phyloP scores from a whole-genome alignment of 2,329 filamentous ascomycete species.

The Balansia obtecta region DNA sequence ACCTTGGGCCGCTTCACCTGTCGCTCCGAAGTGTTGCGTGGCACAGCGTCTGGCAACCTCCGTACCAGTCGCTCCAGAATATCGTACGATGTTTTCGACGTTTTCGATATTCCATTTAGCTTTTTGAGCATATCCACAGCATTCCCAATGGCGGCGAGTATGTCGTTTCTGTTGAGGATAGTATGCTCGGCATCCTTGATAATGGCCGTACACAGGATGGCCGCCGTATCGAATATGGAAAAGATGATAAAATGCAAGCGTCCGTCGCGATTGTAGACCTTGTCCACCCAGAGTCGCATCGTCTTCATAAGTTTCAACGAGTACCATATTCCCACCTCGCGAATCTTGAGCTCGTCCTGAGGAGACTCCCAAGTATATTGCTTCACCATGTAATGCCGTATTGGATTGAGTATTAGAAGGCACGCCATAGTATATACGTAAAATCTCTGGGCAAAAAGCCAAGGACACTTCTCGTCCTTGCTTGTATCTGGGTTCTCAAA shows the following conservation, averaged over 20 bases:
- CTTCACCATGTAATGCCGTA: slow-evolving; percentile 33
- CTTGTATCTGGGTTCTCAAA: slow-evolving; percentile 26
- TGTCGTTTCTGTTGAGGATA: slow-evolving; percentile 26
- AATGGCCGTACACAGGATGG: slow-evolving; percentile 35
- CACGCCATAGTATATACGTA: slow-evolving; percentile 32
- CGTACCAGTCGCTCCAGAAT: slow-evolving; percentile 19
- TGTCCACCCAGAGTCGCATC: slow-evolving; percentile 28
- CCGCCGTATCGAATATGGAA: slow-evolving; percentile 36
- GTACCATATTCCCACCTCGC: slow-evolving; percentile 27
- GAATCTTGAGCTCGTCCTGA: slow-evolving; percentile 21
- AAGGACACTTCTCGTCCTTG: slow-evolving; percentile 25
- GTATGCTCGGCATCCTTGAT: slow-evolving; percentile 30
- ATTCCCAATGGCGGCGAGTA: slow-evolving; percentile 24
- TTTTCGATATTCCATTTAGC: slow-evolving; percentile 19
- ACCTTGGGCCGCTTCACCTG: slow-evolving; percentile 6
- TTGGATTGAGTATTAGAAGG: slow-evolving; percentile 32
- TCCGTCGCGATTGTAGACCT: slow-evolving; percentile 30
- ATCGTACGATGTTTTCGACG: slow-evolving; percentile 22
- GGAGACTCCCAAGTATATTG: slow-evolving; percentile 15
- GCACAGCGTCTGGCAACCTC: slow-evolving; percentile 13
- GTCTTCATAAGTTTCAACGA: slow-evolving; percentile 28
- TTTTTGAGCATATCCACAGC: slow-evolving; percentile 20
- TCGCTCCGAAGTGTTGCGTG: neutral
- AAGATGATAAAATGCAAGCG: slow-evolving; percentile 40
- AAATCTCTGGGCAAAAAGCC: slow-evolving; percentile 32